Evolutionary conservation across 2,329 filamentous ascomycete species (phyloP).

Genomic region (Pestalotiopsis sp.): DNA sequence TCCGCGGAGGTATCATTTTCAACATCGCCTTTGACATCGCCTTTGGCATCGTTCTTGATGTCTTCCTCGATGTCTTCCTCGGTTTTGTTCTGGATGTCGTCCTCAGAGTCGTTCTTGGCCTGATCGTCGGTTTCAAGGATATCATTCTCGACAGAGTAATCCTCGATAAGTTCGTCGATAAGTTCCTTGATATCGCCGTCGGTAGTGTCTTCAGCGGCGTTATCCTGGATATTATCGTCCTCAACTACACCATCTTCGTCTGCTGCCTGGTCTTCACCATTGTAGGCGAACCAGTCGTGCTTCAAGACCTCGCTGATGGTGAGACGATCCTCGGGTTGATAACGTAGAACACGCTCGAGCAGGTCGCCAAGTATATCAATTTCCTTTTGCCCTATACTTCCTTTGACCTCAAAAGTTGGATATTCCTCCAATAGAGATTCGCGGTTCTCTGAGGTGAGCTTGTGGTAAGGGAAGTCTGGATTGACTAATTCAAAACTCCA

Average conservation of each 20-base stretch:
- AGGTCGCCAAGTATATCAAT: conserved; percentile 8
- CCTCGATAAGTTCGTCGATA: no score
- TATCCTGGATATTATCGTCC: no score
- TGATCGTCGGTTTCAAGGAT: neutral
- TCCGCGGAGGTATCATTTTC: no score
- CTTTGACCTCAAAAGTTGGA: neutral
- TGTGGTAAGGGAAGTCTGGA: neutral
- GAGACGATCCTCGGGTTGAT: conserved; percentile 1
- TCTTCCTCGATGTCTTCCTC: no score
- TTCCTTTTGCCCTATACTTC: neutral
- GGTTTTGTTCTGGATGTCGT: no score
- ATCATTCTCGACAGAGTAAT: no score
- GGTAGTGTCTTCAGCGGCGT: no score
- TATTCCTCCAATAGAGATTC: neutral
- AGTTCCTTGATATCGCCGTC: no score
- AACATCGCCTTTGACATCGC: neutral
- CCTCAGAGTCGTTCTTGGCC: neutral
- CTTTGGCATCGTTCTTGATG: neutral
- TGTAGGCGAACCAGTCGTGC: conserved; percentile 9
- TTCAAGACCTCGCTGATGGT: neutral
- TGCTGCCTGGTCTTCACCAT: neutral
- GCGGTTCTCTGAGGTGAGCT: neutral
- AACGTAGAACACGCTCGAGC: conserved; percentile 3
- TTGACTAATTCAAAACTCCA: neutral
- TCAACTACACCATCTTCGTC: neutral